phyloP scores from a whole-genome alignment of 2,329 filamentous ascomycete genomes.

The Pseudopyrenochaeta lycopersici region DNA sequence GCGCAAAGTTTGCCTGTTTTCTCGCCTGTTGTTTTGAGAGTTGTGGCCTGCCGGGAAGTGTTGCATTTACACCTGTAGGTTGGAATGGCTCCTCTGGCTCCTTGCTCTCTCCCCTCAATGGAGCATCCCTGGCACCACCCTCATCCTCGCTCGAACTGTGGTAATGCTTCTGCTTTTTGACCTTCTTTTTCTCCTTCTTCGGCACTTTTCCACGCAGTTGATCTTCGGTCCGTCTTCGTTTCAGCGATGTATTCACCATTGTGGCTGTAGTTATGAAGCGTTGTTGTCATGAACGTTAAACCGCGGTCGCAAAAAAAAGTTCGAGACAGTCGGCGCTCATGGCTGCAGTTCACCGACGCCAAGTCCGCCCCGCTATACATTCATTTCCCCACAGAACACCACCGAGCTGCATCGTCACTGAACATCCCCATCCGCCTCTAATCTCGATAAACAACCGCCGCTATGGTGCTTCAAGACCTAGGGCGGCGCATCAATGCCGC shows the following conservation, averaged over 20 bases:
- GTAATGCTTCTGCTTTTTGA: constrained; percentile 70
- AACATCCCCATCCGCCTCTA: constrained; percentile 15
- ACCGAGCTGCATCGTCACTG: constrained; percentile 16
- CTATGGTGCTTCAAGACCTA: constrained; percentile 98
- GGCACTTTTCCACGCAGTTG: constrained; percentile 63
- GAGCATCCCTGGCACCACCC: constrained; percentile 41
- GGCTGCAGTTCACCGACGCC: constrained; percentile 36
- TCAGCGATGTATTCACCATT: constrained; percentile 53
- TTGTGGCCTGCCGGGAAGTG: constrained; percentile 15
- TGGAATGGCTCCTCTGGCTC: constrained; percentile 38
- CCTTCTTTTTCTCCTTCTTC: constrained; percentile 64
- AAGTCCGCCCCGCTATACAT: constrained; percentile 37
- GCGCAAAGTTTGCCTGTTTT: constrained; percentile 25
- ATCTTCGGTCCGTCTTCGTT: constrained; percentile 69
- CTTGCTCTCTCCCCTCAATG: constrained; percentile 24
- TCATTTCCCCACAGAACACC: constrained; percentile 30
- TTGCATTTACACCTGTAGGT: constrained; percentile 34
- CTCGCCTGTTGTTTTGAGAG: constrained; percentile 25
- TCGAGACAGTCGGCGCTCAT: constrained; percentile 31
- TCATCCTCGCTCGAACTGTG: constrained; percentile 70
- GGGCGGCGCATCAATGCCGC: constrained; percentile 98
- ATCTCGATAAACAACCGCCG: constrained; percentile 25
- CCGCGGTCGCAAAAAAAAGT: constrained; percentile 32
- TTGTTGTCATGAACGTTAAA: constrained; percentile 6
- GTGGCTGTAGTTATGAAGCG: constrained; percentile 19